Evolutionary conservation across 805 yeast species (phyloP).

Genomic region (Kodamaea laetipori): DNA sequence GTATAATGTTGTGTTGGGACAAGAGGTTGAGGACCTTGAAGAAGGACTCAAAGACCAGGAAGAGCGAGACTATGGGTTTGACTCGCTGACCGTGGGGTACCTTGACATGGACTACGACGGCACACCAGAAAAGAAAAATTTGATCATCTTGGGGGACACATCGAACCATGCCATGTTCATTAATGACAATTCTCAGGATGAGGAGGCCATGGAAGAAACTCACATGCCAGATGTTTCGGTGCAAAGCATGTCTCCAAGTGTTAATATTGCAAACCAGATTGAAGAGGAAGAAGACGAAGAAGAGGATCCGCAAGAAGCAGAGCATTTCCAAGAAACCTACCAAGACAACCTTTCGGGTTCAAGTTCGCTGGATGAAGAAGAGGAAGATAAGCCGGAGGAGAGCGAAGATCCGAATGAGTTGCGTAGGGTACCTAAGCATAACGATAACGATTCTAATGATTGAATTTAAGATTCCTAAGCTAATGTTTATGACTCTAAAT

Average conservation of each 20-base stretch:
- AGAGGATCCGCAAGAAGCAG: conserved; percentile 31
- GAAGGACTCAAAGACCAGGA: conserved; percentile 14
- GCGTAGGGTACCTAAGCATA: conserved; percentile 35
- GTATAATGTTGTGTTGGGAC: conserved; percentile 59
- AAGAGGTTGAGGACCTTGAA: conserved; percentile 26
- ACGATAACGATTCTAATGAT: conserved; percentile 8
- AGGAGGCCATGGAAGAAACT: conserved; percentile 26
- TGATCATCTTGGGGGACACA: conserved; percentile 39
- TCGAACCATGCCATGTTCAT: conserved; percentile 37
- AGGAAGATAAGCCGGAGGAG: conserved; percentile 13
- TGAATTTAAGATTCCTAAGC: conserved; percentile 5
- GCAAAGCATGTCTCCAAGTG: conserved; percentile 38
- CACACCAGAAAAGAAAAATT: conserved; percentile 19
- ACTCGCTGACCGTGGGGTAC: conserved; percentile 41
- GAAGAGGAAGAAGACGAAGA: conserved; percentile 20
- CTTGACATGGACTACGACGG: conserved; percentile 41
- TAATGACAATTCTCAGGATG: conserved; percentile 21
- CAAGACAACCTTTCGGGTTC: conserved; percentile 46
- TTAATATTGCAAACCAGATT: conserved; percentile 15
- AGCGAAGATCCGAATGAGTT: conserved; percentile 35
- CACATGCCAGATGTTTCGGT: conserved; percentile 25
- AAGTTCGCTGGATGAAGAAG: conserved; percentile 46
- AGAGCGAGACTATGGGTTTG: conserved; percentile 25
- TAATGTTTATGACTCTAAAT: conserved; percentile 1
- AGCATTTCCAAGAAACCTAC: conserved; percentile 19